Conservation (phyloP, 2,329 filamentous ascomycete species). For the Onygenales sp. region DNA sequence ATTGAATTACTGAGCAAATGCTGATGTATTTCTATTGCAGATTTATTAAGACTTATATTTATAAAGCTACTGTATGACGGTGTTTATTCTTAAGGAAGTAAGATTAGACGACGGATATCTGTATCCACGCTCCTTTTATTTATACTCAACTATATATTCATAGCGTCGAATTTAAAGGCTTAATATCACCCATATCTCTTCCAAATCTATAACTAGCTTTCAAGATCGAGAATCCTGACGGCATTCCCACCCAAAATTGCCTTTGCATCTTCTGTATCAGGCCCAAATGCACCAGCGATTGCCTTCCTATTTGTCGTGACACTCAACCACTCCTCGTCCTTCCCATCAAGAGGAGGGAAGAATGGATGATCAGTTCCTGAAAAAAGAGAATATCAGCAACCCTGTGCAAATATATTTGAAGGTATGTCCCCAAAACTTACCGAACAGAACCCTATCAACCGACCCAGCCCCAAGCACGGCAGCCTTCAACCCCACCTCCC, state of each 20-base stretch:
- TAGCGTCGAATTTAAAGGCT: no score
- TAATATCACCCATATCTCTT: no score
- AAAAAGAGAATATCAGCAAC: neutral
- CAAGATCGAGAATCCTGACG: conserved; percentile 30
- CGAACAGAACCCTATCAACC: conserved; percentile 32
- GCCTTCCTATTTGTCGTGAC: conserved; percentile 39
- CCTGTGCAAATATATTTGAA: neutral
- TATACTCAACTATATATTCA: no score
- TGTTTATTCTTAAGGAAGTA: no score
- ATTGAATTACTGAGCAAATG: no score
- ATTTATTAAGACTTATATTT: no score
- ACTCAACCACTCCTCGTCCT: conserved; percentile 34
- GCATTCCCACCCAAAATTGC: conserved; percentile 37
- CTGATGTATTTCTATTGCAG: no score
- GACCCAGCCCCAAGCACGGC: conserved; percentile 61
- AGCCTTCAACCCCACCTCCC: conserved; percentile 52
- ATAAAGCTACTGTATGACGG: no score
- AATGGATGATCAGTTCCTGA: conserved; percentile 37
- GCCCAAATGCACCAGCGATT: conserved; percentile 28
- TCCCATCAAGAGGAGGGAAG: conserved; percentile 31
- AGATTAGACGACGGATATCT: no score
- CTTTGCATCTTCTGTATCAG: conserved; percentile 21
- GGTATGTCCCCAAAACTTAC: conserved; percentile 14
- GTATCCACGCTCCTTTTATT: no score
- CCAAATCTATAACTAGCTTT: conserved; percentile 2